Evolutionary conservation across 2,329 filamentous ascomycete genomes (phyloP).

Genomic region (Trichoderma afroharzianum): DNA sequence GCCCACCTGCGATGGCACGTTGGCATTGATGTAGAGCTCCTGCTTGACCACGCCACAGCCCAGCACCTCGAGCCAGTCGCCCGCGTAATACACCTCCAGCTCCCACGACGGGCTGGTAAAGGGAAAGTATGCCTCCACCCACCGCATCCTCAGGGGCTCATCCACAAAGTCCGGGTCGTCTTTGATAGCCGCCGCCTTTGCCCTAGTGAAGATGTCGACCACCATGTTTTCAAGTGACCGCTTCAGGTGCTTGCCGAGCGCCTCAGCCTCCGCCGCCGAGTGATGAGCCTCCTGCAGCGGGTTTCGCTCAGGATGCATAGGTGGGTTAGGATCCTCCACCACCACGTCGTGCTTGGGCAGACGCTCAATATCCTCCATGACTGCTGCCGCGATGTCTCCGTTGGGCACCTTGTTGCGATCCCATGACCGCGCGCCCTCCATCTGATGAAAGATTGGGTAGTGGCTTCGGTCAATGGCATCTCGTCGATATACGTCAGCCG

Average conservation of each 20-base stretch:
- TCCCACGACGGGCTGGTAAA: slow-evolving; percentile 97
- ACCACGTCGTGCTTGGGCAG: slow-evolving; percentile 71
- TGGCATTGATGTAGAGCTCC: slow-evolving; percentile 72
- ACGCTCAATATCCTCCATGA: slow-evolving; percentile 66
- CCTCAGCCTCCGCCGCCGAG: slow-evolving; percentile 71
- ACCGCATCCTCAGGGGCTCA: slow-evolving; percentile 80
- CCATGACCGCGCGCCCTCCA: slow-evolving; percentile 94
- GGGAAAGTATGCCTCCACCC: slow-evolving; percentile 97
- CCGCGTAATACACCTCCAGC: slow-evolving; percentile 89
- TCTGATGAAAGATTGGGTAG: slow-evolving; percentile 97
- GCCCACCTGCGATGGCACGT: slow-evolving; percentile 69
- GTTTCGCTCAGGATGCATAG: slow-evolving; percentile 73
- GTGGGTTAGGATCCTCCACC: slow-evolving; percentile 80
- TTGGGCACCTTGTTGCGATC: slow-evolving; percentile 60
- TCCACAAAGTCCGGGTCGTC: slow-evolving; percentile 48
- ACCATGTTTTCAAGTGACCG: slow-evolving; percentile 85
- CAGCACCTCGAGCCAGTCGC: slow-evolving; percentile 92
- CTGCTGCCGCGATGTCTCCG: slow-evolving; percentile 58
- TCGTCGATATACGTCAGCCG: slow-evolving; percentile 89
- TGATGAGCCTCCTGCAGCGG: slow-evolving; percentile 74
- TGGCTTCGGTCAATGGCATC: slow-evolving; percentile 94
- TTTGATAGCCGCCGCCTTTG: slow-evolving; percentile 60
- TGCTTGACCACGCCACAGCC: slow-evolving; percentile 92
- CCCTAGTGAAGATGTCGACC: slow-evolving; percentile 79
- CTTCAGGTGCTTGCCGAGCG: slow-evolving; percentile 82